Conservation (phyloP, 169 alveolate species). For the Eimeria falciformis region DNA sequence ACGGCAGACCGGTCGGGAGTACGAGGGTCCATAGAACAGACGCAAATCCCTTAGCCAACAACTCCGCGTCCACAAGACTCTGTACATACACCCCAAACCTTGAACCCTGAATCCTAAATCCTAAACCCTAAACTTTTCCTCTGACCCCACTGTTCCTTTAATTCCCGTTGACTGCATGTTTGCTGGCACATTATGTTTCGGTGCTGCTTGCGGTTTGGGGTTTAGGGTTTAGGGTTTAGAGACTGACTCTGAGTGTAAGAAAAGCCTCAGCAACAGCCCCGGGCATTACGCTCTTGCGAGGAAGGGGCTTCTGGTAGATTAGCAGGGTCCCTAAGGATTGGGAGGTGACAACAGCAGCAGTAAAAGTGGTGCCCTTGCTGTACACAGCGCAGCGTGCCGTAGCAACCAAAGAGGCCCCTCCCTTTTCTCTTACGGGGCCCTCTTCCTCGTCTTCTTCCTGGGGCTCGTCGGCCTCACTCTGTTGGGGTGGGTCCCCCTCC, state of each 20-base stretch:
- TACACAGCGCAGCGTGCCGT: constrained; percentile 20
- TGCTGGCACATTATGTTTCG: neutral
- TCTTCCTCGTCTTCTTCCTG: too few relatives aligned
- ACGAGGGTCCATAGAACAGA: neutral
- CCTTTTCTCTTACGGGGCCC: too few relatives aligned
- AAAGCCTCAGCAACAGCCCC: constrained; percentile 5
- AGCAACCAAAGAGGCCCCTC: neutral
- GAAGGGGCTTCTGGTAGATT: constrained; percentile 43
- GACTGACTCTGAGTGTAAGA: constrained; percentile 27
- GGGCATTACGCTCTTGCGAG: neutral
- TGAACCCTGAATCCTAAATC: constrained; percentile 17
- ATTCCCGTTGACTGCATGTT: neutral
- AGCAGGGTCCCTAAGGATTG: neutral
- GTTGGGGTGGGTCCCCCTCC: too few relatives aligned
- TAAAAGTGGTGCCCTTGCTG: neutral
- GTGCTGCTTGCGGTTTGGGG: constrained; percentile 1
- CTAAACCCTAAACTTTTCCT: neutral
- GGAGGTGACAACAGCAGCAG: constrained; percentile 43
- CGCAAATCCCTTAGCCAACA: constrained; percentile 6
- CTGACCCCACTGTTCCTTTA: neutral
- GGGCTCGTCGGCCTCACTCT: too few relatives aligned
- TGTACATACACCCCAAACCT: constrained; percentile 16
- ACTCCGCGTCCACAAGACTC: constrained; percentile 19
- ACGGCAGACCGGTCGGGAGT: neutral
- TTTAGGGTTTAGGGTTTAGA: neutral